Evolutionary conservation across 345 rosid species (phyloP), one percentile per base, ranked within the genome.

Genomic region (Rhizophora mangle): DNA sequence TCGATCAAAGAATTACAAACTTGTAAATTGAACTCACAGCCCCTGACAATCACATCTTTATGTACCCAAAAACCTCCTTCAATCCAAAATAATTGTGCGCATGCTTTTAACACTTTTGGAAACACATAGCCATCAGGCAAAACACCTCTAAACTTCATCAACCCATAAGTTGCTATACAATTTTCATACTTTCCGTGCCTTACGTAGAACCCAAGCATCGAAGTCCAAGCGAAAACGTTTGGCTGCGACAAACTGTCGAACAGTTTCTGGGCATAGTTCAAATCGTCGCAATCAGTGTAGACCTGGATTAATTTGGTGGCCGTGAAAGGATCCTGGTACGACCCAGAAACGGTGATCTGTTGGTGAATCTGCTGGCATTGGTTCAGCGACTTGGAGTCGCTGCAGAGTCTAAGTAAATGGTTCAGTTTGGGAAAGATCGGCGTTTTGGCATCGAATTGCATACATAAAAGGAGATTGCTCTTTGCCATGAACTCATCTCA

Each of bases 201-300:
- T 7, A 66, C 65, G 63, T 70, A 70, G 60, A 73, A 68, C 15
- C 70, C 74, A 2, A 76, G 30, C 32, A 82, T 11, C 2, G 85
- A 68, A 2, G 85, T 76, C 85, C 83, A 82, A 0, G 83, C 72
- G 52, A 76, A 82, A 64, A 82, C 83, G 30, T 82, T 82, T 56
- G 81, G 79, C 15, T 74, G 79, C 29, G 62, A 61, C 61, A 75
- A 20, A 53, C 52, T 30, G 51, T 60, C 80, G 47, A 81, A 78
- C 75, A 81, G 60, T 30, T 30, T 55, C 5, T 56, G 56, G 18
- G 76, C 70, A 21, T 67, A 73, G 0, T 10, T 37, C 13, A 77
- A 59, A 69, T 79, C 70, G 62, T 77, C 77, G 54, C 78, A 64
- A 60, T 76, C 83, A 0, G 77, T 72, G 52, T 79, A 82, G 61